Evolutionary conservation across 257 asterid species (phyloP), one percentile per base, ranked within the genome.

Genomic region (Thymus quinquecostatus): DNA sequence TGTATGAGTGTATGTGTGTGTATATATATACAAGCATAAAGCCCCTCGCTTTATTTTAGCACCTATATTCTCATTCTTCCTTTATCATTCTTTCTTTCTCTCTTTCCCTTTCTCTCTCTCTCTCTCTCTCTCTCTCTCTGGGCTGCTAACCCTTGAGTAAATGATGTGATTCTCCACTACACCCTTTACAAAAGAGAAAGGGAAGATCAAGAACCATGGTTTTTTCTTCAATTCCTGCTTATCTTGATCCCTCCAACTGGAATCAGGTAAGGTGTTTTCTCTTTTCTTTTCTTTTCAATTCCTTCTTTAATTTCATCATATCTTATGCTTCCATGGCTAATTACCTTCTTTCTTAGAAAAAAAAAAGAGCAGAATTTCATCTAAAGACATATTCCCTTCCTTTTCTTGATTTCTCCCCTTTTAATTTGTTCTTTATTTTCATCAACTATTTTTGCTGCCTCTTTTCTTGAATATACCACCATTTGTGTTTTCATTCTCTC

Each of bases 171-270:
- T 93, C 98, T 86, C 98, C 97, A 86, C 96, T 83, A 81, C 66
- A 76, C 77, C 83, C 97, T 91, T 93, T 93, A 85, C 89, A 87
- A 88, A 90, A 90, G 90, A 89, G 91, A 84, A 78, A 70, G 80
- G 80, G 74, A 81, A 81, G 78, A 88, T 81, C 93, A 79, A 80
- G 67, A 83, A 83, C 87, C 72, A 94, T 94, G 98, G 94, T 78
- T 86, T 94, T 91, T 87, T 82, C 98, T 71, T 87, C 98, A 77
- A 80, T 94, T 82, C 97, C 94, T 64, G 84, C 97, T 84, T 91
- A 94, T 82, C 96, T 91, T 87, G 97, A 93, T 93, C 84, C 95
- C n/a, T 77, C 97, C 92, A 91, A 91, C 88, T 93, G 98, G 98
- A 95, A 94, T 60, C 97, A 94, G 87, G 98, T 89, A 55, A 80